Conservation (phyloP, 192 early-diverging fungal species). For the Gonapodya prolifera region DNA sequence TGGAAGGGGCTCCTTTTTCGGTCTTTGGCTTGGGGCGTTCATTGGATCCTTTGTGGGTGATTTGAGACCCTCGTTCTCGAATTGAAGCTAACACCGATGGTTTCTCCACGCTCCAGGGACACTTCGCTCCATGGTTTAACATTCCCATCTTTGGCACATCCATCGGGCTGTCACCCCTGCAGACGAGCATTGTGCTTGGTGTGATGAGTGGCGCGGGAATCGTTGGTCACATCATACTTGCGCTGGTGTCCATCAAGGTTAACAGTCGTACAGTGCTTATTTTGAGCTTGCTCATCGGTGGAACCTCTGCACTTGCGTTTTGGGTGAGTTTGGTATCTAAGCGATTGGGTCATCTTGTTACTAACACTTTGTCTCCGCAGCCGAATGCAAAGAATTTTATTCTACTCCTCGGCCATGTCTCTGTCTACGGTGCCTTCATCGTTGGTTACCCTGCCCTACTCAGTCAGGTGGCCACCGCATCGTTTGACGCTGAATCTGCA, state of each 20-base stretch:
- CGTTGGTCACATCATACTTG: background rate
- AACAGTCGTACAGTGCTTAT: background rate
- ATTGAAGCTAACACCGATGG: background rate
- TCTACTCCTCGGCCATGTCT: background rate
- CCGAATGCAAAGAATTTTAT: background rate
- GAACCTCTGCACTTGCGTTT: background rate
- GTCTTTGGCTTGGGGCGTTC: background rate
- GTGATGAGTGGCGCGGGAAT: background rate
- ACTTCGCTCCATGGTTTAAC: background rate
- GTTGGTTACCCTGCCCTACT: background rate
- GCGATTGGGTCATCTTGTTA: no score
- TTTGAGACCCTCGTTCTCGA: background rate
- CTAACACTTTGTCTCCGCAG: background rate
- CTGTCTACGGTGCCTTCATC: background rate
- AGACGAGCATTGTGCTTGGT: background rate
- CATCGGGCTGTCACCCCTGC: background rate
- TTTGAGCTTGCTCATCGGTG: background rate
- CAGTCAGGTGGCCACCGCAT: background rate
- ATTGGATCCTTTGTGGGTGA: background rate
- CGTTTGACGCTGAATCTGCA: background rate
- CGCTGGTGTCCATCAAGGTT: background rate
- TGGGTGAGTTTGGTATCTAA: background rate
- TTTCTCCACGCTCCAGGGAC: background rate
- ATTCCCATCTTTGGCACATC: background rate
- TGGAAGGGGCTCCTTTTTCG: background rate